Evolutionary conservation across 2,329 filamentous ascomycete genomes (phyloP), one percentile per base, ranked within the genome.

Genomic region (Xylariaceae sp.): DNA sequence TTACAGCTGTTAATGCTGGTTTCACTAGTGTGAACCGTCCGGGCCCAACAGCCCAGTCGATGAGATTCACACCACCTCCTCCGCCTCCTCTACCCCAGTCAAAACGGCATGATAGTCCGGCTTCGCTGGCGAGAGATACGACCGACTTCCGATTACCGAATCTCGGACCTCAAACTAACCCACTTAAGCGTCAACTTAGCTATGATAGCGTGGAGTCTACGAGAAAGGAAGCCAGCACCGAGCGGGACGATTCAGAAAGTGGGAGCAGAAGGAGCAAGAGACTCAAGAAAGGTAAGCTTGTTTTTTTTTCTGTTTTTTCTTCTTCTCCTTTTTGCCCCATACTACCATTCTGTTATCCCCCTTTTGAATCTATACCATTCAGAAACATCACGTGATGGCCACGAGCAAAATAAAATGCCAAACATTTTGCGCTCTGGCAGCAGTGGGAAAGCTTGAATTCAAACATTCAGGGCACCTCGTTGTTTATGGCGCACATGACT

Each of bases 181-280:
- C 84, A 2, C 75, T 94, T 56, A 97, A 97, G 77, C 85, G 93
- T 58, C 89, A 91, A 59, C 78, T 90, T 56, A 90, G 87, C 67
- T 81, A 75, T 58, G 82, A 83, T 39, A 82, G 79, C 59, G 68
- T 78, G 4, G 80, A 82, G 62, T 76, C 75, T 0, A 67, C 74
- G 1, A 79, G 74, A 63, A 81, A 79, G 61, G 82, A 84, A 17
- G 72, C 70, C 8, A 75, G 76, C 3, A 71, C 70, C 9, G 78
- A 81, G 49, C 80, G 77, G 39, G 83, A 84, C 8, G 87, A 91
- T 56, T 74, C 74, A 1, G 88, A 91, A 53, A 79, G 78, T 65
- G 83, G 83, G 62, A 90, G 88, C 64, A 85, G 94, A 63, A 87
- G 93, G 59, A 97, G 92, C 74, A 99, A 99, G 77, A 86, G 94